Evolutionary conservation across 2,329 filamentous ascomycete genomes (phyloP).

Genomic region (Pseudocercospora crystallina): DNA sequence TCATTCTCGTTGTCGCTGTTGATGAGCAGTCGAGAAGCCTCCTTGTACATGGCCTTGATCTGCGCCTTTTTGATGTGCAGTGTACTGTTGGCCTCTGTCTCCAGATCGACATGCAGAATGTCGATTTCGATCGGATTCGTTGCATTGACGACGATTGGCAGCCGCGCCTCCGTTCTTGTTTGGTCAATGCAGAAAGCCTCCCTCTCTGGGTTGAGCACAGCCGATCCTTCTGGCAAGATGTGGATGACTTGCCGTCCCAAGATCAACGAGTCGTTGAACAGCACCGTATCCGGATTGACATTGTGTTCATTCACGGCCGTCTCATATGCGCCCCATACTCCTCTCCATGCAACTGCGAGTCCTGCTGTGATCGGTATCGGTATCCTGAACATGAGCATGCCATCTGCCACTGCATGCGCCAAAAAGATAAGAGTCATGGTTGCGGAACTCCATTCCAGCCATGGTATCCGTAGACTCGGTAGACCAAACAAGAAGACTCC

Average conservation of each 20-base stretch:
- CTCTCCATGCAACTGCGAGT: constrained; percentile 70
- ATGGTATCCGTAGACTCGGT: constrained; percentile 86
- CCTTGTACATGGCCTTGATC: constrained; percentile 71
- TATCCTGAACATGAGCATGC: constrained; percentile 89
- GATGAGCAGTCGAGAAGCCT: constrained; percentile 60
- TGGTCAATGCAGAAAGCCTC: constrained; percentile 78
- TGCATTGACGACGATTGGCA: constrained; percentile 92
- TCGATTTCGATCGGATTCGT: constrained; percentile 87
- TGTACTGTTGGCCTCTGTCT: constrained; percentile 75
- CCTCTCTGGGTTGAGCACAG: constrained; percentile 78
- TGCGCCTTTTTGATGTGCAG: constrained; percentile 74
- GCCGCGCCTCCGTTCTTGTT: constrained; percentile 58
- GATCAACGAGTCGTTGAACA: constrained; percentile 91
- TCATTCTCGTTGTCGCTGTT: constrained; percentile 44
- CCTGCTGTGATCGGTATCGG: constrained; percentile 73
- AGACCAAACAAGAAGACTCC: constrained; percentile 82
- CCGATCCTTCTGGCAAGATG: constrained; percentile 90
- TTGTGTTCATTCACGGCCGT: constrained; percentile 88
- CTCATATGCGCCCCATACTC: constrained; percentile 83
- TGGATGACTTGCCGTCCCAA: constrained; percentile 97
- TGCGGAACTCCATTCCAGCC: constrained; percentile 85
- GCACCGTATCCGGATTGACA: constrained; percentile 82
- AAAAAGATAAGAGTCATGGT: constrained; percentile 71
- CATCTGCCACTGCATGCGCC: constrained; percentile 70
- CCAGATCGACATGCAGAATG: constrained; percentile 80